Base-by-base conservation (phyloP, 495 filamentous ascomycete species). In the Daldinia grandis region DNA sequence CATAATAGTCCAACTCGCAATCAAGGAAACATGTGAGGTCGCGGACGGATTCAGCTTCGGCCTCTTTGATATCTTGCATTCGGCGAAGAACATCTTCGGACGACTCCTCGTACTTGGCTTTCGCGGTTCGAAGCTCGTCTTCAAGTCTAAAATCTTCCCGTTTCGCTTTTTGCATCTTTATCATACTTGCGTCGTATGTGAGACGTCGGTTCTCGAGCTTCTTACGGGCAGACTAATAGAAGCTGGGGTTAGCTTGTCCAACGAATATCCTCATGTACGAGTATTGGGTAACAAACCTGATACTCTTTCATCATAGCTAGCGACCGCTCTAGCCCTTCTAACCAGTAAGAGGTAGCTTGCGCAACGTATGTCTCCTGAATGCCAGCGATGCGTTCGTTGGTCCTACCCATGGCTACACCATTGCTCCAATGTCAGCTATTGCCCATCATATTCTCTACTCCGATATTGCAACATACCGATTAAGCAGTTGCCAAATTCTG, bases 301-400 rank as follows among this genome's bases (percentile, higher is more conserved):
- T 98, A 98, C 74, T 99, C 96, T 77, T 97, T 98, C 93, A 98
- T 93, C 86, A 97, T 94, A 30, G 92, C 91, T 62, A 97, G 79
- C 10, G 92, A 95, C 68, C 95, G 84, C 76, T 98, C 95, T 54
- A 97, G 79, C 10, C 92, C 93, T 79, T 98, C 95, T 64, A 97
- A 86, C 95, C 95, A 98, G 78, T 88, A 92, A 54, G 89, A 86
- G 31, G 90, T 97, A 64, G 94, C 93, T 74, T 95, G 88, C 27
- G 86, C 83, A 65, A 93, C 88, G 68, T 95, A 98, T 5, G 82
- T 86, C 77, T 98, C 96, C 73, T 99, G 96, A 40, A 94, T 85
- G 33, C 93, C 88, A 3, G 92, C 92, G 61, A 99, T 84, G 38
- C 92, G 89, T 83, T 99, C 96, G 74, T 98, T 95, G 50, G 92